Base-by-base conservation (phyloP, 1,284 basidiomycete genomes). In the Phellinidium pouzarii region DNA sequence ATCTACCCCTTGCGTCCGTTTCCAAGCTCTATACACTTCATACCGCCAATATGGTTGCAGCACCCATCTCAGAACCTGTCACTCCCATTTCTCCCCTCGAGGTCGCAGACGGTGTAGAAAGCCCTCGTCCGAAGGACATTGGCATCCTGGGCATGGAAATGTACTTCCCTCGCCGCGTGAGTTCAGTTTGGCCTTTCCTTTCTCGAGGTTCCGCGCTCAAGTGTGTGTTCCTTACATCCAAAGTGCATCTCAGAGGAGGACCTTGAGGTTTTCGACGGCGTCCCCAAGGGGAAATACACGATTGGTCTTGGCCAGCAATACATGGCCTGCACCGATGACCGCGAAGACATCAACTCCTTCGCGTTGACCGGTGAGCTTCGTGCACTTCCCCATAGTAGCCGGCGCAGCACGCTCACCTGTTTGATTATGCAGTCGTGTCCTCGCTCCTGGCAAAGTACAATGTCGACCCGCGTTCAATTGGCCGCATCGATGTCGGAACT, bases 311-410 rank as follows among this genome's bases (percentile, higher is more conserved):
- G 95, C 55, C 93, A 97, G 71, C 86, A 97, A 72, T 94, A 83
- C 77, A 99, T 99, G 95, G 91, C 93, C 34, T 96, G 89, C 79
- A 91, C 90, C 58, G 94, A 96, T 66, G 94, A 96, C 78, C 83
- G 88, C 58, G 95, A 98, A 72, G 95, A 99, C 74, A 96, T 99
- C 78, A 96, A 97, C 81, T 96, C 94, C 26, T 95, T 98, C 68
- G 87, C 92, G 46, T 72, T 99, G 60, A 94, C 91, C 62, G 93
- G 94, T 94, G 59, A 56, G 87, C 71, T 17, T 22, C 31, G n/a
- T 44, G 22, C 36, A 29, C 8, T 43, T 40, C 40, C 8, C 44
- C 19, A 44, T 22, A 36, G n/a, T 56, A 3, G 31, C n/a, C n/a
- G 31, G 31, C 14, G 6, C 6, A 34, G 7, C 3, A 34, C 44